A percentile compares a stretch with the other conserved stretches of the same genome.
Conservation (phyloP, 106 monocot species). For the Platanthera guangdongensis region DNA sequence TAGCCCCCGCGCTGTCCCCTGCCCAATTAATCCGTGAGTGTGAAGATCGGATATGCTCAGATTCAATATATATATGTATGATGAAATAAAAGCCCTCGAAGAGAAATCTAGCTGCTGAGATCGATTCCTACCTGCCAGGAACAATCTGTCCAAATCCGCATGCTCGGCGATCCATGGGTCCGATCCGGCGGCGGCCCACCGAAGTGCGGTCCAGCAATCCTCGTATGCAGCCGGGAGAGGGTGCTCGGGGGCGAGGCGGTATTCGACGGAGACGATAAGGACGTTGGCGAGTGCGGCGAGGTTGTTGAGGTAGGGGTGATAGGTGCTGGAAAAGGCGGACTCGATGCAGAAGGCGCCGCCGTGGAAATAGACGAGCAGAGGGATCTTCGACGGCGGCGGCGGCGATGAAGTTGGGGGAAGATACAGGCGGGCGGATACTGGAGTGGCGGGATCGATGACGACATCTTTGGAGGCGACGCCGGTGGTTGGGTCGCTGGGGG, state of each 20-base stretch:
- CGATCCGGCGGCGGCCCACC: background rate
- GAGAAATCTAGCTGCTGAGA: no score
- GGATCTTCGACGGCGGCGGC: background rate
- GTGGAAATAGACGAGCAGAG: slow-evolving; percentile 13
- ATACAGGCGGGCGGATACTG: slow-evolving; percentile 3
- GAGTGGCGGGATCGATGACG: background rate
- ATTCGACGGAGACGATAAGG: slow-evolving; percentile 24
- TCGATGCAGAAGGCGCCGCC: slow-evolving; percentile 13
- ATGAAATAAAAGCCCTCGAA: no score
- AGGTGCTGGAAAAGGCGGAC: slow-evolving; percentile 1
- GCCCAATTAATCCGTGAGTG: background rate
- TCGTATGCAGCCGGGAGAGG: slow-evolving; percentile 17
- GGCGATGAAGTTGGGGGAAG: background rate
- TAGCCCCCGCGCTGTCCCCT: slow-evolving; percentile 14
- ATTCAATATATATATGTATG: no score
- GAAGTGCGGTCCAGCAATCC: slow-evolving; percentile 11
- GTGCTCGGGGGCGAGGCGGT: slow-evolving; percentile 35
- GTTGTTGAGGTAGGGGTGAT: slow-evolving; percentile 17
- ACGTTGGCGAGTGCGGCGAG: background rate
- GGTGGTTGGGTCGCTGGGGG: background rate
- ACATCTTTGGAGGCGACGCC: slow-evolving; percentile 6
- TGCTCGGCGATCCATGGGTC: slow-evolving; percentile 4
- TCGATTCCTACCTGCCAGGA: no score
- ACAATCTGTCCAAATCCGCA: background rate
- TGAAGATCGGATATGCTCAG: no score